A percentile compares a stretch with the other conserved stretches of the same genome.
These are phyloP conservation scores for Yamadazyma akitaensis DNA, from an alignment of 805 yeast genomes.

Conservation along the genomic window DNA sequence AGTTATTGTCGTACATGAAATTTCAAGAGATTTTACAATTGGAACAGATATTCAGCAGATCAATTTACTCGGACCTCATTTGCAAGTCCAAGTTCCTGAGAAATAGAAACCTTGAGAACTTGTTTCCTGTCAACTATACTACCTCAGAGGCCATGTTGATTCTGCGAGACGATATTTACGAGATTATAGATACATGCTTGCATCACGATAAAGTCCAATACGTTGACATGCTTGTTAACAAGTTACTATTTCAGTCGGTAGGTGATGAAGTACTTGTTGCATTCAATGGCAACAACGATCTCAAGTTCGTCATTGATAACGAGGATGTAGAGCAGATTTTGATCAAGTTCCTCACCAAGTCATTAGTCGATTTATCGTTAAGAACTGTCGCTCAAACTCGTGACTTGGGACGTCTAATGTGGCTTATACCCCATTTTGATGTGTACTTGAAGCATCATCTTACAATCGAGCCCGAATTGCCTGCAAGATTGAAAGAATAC, in stretches of 20 bases:
- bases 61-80: constrained; percentile 21
- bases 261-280: constrained; percentile 10
- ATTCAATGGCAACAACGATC: constrained; percentile 8
- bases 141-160: constrained; percentile 17
- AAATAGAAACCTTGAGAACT: constrained; percentile 1
- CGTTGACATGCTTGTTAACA: constrained; percentile 32
- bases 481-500: background rate
- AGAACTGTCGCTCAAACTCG: constrained; percentile 22
- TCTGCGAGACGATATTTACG: constrained; percentile 19
- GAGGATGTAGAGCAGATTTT: constrained; percentile 14
- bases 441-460: background rate
- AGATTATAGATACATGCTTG: constrained; percentile 28
- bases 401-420: constrained; percentile 32
- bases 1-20: constrained; percentile 24
- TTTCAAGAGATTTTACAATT: constrained; percentile 22
- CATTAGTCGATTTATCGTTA: constrained; percentile 21
- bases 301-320: constrained; percentile 10
- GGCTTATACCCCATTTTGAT: constrained; percentile 36
- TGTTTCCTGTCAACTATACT: constrained; percentile 7
- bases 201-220: constrained; percentile 23
- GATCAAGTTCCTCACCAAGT: constrained; percentile 18
- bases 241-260: constrained; percentile 25
- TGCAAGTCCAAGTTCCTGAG: constrained; percentile 24
- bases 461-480: background rate
- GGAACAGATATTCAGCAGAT: constrained; percentile 17